phyloP scores from a whole-genome alignment of 2,329 filamentous ascomycete species.

The Lecanicillium sp. region DNA sequence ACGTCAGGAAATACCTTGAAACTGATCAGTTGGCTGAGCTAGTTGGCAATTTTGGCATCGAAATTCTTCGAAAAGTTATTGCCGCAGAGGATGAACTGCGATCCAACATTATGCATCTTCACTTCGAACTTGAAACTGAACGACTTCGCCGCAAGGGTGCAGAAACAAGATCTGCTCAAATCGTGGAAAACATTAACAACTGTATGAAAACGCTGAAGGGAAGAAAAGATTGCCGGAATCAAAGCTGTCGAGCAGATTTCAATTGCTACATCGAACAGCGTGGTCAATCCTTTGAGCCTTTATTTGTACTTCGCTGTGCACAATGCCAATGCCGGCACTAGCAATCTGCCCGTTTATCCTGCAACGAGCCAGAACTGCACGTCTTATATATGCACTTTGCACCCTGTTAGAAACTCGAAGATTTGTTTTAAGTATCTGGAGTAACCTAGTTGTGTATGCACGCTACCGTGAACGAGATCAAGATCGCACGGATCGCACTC shows the following conservation, averaged over 20 bases:
- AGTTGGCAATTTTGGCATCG: background rate
- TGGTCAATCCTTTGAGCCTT: background rate
- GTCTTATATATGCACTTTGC: too few species aligned
- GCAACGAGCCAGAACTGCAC: too few species aligned
- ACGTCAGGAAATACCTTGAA: background rate
- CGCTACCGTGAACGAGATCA: too few species aligned
- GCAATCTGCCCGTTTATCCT: too few species aligned
- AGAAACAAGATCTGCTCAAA: background rate
- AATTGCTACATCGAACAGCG: conserved; percentile 4
- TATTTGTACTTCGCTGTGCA: conserved; percentile 1
- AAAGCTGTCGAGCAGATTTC: background rate
- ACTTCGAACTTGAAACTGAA: background rate
- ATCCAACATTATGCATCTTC: background rate
- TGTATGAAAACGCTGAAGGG: background rate
- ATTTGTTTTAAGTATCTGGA: too few species aligned
- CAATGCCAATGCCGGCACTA: background rate
- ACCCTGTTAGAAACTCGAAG: too few species aligned
- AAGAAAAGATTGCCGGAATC: background rate
- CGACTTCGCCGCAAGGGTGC: background rate
- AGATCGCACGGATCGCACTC: too few species aligned
- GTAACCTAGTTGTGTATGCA: too few species aligned
- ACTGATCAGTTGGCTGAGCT: conserved; percentile 1
- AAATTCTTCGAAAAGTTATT: background rate
- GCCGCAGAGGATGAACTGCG: background rate
- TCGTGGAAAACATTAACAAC: background rate